phyloP scores from a whole-genome alignment of 1,139 yeast species.

The Saccharomyces pastorianus region DNA sequence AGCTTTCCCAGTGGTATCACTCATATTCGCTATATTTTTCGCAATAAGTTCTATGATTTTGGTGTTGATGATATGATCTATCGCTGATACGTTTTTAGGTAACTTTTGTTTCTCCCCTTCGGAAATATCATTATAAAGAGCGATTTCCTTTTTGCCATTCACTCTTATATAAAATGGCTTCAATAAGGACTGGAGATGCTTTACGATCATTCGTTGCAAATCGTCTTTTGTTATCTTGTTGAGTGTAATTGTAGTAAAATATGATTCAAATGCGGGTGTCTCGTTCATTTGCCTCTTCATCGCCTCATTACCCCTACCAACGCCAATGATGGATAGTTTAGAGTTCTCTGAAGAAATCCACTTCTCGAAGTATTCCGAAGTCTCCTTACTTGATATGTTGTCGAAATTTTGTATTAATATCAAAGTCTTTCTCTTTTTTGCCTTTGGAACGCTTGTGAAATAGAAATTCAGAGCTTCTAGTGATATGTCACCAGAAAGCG shows the following conservation, averaged over 20 bases:
- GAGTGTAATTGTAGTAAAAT: neutral
- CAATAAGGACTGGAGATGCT: neutral
- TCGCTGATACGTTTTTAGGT: constrained; percentile 71
- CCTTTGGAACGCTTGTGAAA: constrained; percentile 30
- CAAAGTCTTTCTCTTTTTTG: constrained; percentile 37
- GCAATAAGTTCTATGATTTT: constrained; percentile 82
- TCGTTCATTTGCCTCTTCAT: neutral
- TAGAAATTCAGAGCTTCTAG: constrained; percentile 39
- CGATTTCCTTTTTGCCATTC: neutral
- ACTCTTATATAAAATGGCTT: neutral
- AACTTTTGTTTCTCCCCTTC: constrained; percentile 69
- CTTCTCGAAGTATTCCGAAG: constrained; percentile 83
- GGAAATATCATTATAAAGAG: neutral
- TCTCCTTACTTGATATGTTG: constrained; percentile 56
- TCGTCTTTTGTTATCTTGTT: neutral
- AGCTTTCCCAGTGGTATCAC: constrained; percentile 88
- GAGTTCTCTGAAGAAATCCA: constrained; percentile 81
- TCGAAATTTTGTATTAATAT: constrained; percentile 81
- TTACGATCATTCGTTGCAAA: neutral
- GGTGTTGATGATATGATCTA: constrained; percentile 49
- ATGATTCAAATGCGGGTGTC: neutral
- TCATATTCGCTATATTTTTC: constrained; percentile 79
- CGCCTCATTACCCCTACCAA: constrained; percentile 38
- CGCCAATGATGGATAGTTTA: constrained; percentile 71
- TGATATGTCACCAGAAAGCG: constrained; percentile 52